A percentile compares a stretch with the other conserved stretches of the same genome.
Evolutionary conservation across 805 yeast species (phyloP).

Genomic region (Wickerhamomyces sydowiorum): DNA sequence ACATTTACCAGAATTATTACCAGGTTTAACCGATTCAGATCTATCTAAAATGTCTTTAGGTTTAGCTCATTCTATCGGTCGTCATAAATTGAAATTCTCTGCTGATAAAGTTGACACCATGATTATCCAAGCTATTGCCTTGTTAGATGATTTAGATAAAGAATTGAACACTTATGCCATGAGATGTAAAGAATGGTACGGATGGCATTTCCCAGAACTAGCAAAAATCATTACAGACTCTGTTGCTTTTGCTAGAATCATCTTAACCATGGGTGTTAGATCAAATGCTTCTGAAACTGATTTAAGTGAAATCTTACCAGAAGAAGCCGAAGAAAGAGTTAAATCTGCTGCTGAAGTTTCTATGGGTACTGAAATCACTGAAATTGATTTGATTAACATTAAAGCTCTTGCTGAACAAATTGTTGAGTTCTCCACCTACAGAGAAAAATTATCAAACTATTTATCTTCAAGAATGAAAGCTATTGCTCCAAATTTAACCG

Average conservation of each 20-base stretch:
- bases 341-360: conserved; percentile 97
- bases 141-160: conserved; percentile 94
- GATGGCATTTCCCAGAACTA: conserved; percentile 99
- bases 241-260: conserved; percentile 92
- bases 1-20: conserved; percentile 87
- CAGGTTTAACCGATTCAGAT: conserved; percentile 84
- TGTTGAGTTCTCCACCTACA: conserved; percentile 91
- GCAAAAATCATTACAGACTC: conserved; percentile 96
- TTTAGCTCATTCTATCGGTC: conserved; percentile 97
- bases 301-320: conserved; percentile 86
- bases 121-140: conserved; percentile 98
- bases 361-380: conserved; percentile 99
- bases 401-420: conserved; percentile 91
- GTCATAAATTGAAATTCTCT: conserved; percentile 94
- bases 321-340: conserved; percentile 85
- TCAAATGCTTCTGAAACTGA: conserved; percentile 88
- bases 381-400: conserved; percentile 81
- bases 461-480: conserved; percentile 95
- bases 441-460: conserved; percentile 93
- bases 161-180: conserved; percentile 97
- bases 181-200: conserved; percentile 99
- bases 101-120: conserved; percentile 98
- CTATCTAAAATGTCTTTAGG: conserved; percentile 94
- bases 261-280: conserved; percentile 90
- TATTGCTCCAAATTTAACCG: conserved; percentile 95